Conservation (phyloP, 2,329 filamentous ascomycete genomes). For the Aspergillus pseudoglaucus region DNA sequence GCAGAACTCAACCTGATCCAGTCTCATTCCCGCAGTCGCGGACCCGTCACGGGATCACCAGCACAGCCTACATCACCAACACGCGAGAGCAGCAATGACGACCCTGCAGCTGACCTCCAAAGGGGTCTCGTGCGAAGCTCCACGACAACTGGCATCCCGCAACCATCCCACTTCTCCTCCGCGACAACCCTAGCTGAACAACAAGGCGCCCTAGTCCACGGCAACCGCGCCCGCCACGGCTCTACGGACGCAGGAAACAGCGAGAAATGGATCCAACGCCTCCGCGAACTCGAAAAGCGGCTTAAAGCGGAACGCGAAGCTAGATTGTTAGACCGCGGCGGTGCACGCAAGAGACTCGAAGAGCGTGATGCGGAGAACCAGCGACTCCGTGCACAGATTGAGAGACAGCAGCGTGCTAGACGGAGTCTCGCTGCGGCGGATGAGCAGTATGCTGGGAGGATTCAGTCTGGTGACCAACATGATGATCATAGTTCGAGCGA, state of each 20-base stretch:
- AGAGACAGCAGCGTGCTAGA: conserved; percentile 38
- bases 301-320: conserved; percentile 87
- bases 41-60: conserved; percentile 38
- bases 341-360: conserved; percentile 71
- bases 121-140: conserved; percentile 24
- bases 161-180: conserved; percentile 29
- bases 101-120: conserved; percentile 33
- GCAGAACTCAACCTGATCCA: conserved; percentile 62
- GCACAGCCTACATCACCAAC: conserved; percentile 24
- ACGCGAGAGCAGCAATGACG: conserved; percentile 12
- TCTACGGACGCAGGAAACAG: conserved; percentile 50
- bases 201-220: conserved; percentile 19
- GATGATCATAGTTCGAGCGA: conserved; percentile 32
- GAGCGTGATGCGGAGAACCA: conserved; percentile 69
- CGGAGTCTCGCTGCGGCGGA: no score
- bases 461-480: conserved; percentile 7
- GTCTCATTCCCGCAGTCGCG: conserved; percentile 54
- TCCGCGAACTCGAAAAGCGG: conserved; percentile 81
- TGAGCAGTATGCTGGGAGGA: conserved; percentile 1
- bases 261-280: conserved; percentile 69
- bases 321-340: conserved; percentile 73
- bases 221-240: conserved; percentile 16
- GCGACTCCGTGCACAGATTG: conserved; percentile 60
- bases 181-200: conserved; percentile 25
- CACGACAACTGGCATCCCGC: conserved; percentile 22